Evolutionary conservation across 1,284 basidiomycete genomes (phyloP).

Genomic region (Apiotrichum porosum): DNA sequence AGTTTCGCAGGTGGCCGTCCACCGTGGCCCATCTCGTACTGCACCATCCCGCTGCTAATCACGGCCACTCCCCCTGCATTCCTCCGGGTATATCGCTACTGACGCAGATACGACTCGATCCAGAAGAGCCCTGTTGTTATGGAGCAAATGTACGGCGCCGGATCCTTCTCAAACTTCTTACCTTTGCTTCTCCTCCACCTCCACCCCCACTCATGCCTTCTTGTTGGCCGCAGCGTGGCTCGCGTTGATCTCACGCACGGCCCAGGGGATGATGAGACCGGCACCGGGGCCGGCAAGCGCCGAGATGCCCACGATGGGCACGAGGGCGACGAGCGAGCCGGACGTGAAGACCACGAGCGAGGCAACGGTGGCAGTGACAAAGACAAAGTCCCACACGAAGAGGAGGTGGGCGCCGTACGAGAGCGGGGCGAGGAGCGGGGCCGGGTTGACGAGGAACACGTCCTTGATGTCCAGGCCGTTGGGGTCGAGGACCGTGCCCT

Average conservation of each 20-base stretch:
- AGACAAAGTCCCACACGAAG: constrained; percentile 8
- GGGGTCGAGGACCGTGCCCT: not conserved
- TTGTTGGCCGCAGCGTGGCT: not conserved
- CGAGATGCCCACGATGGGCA: not conserved
- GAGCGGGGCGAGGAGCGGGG: not conserved
- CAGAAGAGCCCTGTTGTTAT: no score
- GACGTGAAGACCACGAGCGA: not conserved
- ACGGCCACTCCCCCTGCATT: no score
- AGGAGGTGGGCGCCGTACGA: constrained; percentile 7
- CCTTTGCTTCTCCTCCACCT: not conserved
- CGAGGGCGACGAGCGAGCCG: not conserved
- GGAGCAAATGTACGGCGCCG: no score
- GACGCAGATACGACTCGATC: no score
- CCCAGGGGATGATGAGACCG: constrained; percentile 11
- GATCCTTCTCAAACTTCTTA: not conserved
- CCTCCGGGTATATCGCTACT: no score
- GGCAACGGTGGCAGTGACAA: not conserved
- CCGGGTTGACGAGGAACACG: constrained; percentile 4
- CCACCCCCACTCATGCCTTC: not conserved
- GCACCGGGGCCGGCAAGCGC: constrained; percentile 10
- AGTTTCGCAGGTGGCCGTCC: no score
- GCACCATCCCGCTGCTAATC: no score
- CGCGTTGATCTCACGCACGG: constrained; percentile 5
- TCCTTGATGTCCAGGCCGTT: not conserved
- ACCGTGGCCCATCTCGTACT: no score